A percentile compares a stretch with the other conserved stretches of the same genome.
These are phyloP conservation scores for Barnettozyma sp. DNA, from an alignment of 805 yeast genomes.

Conservation along the genomic window DNA sequence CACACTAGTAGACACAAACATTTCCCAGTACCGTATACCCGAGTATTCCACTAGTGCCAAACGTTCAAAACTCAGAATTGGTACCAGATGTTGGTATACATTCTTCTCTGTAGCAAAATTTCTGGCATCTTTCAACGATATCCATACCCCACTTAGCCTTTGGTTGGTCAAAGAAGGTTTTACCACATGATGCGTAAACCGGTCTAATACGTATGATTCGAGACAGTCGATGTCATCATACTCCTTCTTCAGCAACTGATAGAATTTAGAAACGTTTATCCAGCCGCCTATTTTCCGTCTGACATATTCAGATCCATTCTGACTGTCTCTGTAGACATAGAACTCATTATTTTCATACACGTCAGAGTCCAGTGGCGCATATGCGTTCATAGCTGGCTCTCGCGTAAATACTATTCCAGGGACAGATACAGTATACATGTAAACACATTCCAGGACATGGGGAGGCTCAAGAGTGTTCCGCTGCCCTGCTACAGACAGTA, in stretches of 20 bases:
- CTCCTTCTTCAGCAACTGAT: not conserved
- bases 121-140: conserved; percentile 19
- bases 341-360: conserved; percentile 9
- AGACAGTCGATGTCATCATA: not conserved
- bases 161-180: not conserved
- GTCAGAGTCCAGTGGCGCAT: conserved; percentile 6
- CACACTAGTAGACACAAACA: conserved; percentile 15
- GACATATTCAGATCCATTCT: conserved; percentile 4
- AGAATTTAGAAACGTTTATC: conserved; percentile 18
- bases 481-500: too few species aligned
- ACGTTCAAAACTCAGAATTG: conserved; percentile 22
- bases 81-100: conserved; percentile 14
- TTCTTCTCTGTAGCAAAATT: conserved; percentile 15
- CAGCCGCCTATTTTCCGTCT: conserved; percentile 22
- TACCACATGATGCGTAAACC: not conserved
- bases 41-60: conserved; percentile 21
- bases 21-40: conserved; percentile 23
- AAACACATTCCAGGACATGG: too few species aligned
- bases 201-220: not conserved
- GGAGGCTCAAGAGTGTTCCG: too few species aligned
- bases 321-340: conserved; percentile 8
- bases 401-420: too few species aligned
- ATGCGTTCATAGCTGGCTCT: conserved; percentile 5
- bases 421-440: too few species aligned
- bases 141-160: conserved; percentile 20